A percentile compares a stretch with the other conserved stretches of the same genome.
Evolutionary conservation across 768 basidiomycete species (phyloP).

Genomic region (Hydnum rufescens): DNA sequence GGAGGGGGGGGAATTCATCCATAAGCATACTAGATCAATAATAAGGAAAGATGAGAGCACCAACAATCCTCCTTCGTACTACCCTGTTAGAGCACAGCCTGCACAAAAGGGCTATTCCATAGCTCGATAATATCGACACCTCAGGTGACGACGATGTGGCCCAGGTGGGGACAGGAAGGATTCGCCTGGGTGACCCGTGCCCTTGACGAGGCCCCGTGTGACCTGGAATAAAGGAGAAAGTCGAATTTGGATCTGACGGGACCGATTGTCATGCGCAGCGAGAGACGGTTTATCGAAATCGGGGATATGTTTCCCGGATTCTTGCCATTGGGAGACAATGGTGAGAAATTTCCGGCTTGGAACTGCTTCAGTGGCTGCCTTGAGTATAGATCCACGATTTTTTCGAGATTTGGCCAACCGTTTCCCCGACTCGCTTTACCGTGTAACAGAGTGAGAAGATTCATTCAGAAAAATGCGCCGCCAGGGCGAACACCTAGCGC

Average conservation of each 20-base stretch:
- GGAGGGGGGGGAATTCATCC: not conserved
- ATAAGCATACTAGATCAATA: not conserved
- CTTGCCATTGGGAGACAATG: not conserved
- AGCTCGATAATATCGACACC: not conserved
- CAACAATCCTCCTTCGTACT: not conserved
- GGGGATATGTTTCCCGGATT: not conserved
- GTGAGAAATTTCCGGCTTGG: not conserved
- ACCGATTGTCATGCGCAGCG: not conserved
- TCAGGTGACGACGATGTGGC: not conserved
- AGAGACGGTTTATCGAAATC: not conserved
- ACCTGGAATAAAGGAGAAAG: not conserved
- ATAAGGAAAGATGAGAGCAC: not conserved
- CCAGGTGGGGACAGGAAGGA: not conserved
- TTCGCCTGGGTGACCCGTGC: not conserved
- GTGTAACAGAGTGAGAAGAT: not conserved
- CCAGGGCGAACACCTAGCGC: not conserved
- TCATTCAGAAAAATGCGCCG: not conserved
- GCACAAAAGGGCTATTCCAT: not conserved
- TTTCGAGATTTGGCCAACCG: not conserved
- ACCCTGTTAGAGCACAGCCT: not conserved
- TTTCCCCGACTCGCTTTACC: not conserved
- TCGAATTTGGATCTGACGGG: not conserved
- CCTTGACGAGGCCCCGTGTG: not conserved
- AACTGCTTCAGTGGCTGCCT: not conserved
- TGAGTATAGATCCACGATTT: too few relatives aligned